Evolutionary conservation across 2,329 filamentous ascomycete species (phyloP), one percentile per base, ranked within the genome.

Genomic region (Lachnellula hyalina): DNA sequence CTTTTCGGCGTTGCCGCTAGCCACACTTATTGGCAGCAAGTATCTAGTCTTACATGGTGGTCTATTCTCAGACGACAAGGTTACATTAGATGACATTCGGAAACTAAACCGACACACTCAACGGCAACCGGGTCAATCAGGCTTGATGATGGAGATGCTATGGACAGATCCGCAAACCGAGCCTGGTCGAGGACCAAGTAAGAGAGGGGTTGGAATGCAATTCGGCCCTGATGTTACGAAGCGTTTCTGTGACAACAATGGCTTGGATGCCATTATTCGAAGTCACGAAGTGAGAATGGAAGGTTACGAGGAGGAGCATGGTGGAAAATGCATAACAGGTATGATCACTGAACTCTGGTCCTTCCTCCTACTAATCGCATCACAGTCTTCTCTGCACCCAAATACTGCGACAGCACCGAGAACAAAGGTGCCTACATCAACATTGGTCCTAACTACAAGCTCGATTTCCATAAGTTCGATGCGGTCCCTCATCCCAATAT

Each of bases 101-200:
- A 95, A 96, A 74, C 78, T 97, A 55, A 86, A 97, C 73, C 81
- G 93, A 62, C 92, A 96, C 74, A 85, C 83, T 70, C 94, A 97
- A 74, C 82, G 90, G 58, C 93, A 97, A 68, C 93, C 94, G 2
- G 94, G 94, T 34, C 94, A 99, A 72, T 77, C 88, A 48, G 94
- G 94, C 14, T 76, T 99, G 65, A 99, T 99, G 94, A 99, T 99
- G 94, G 94, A 99, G 74, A 99, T 99, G 94, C 82, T 99, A 47
- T 99, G 94, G 94, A 97, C 94, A 0, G 94, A 99, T 70, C 94
- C 94, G 2, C 94, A 99, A 71, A 81, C 88, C 0, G 80, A 85
- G 64, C 85, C 88, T 28, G 94, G 94, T 51, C 85, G 94, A 63
- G 90, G 92, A 8, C 94, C 94, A 45, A 96, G 91, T 77, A 99